phyloP scores from a whole-genome alignment of 2,329 filamentous ascomycete species.

The Decorospora gaudefroyi region DNA sequence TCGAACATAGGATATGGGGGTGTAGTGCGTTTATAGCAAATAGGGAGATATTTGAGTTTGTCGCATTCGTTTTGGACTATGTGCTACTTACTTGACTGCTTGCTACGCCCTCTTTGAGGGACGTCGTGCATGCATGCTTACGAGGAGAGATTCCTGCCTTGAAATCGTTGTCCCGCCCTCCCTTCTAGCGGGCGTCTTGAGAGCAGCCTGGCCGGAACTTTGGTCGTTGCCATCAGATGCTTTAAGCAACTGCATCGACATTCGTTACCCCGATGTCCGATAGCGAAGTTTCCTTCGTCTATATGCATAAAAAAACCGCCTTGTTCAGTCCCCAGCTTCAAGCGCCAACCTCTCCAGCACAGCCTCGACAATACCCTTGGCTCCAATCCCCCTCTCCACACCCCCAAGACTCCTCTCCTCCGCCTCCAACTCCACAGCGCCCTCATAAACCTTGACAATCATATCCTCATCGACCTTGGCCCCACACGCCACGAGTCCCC shows the following conservation, averaged over 20 bases:
- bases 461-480: constrained; percentile 88
- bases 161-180: too few relatives aligned
- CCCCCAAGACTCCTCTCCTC: constrained; percentile 62
- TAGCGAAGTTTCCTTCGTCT: too few relatives aligned
- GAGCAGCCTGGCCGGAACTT: too few relatives aligned
- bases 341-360: constrained; percentile 37
- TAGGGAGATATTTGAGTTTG: constrained; percentile 8
- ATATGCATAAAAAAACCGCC: too few relatives aligned
- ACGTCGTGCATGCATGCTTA: too few relatives aligned
- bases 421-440: constrained; percentile 74
- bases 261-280: too few relatives aligned
- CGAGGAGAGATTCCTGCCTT: too few relatives aligned
- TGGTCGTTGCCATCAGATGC: too few relatives aligned
- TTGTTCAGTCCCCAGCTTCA: constrained; percentile 32
- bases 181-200: too few relatives aligned
- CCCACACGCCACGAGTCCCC: constrained; percentile 79
- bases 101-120: too few relatives aligned
- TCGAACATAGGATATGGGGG: constrained; percentile 1
- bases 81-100: not conserved
- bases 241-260: too few relatives aligned
- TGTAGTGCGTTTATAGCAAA: constrained; percentile 21
- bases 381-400: constrained; percentile 36
- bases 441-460: constrained; percentile 79
- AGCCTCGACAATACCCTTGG: constrained; percentile 40
- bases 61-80: not conserved